Percentiles rank a stretch among this genome's conserved stretches.
These are phyloP conservation scores for Eruca vesicaria DNA, from an alignment of 441 rosid genomes.

Conservation along the genomic window DNA sequence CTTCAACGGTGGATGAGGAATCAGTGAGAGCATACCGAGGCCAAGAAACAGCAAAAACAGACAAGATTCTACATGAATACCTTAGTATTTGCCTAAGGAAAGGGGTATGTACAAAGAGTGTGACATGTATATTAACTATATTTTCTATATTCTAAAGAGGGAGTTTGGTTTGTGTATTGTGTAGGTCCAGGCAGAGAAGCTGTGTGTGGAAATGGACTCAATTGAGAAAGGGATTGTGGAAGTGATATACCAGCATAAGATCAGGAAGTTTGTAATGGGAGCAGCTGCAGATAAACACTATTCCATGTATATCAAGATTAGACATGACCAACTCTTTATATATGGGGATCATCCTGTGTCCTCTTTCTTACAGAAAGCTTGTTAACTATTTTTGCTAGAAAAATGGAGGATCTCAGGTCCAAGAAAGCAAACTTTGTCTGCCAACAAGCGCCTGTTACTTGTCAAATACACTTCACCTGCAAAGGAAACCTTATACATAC, in stretches of 20 bases:
- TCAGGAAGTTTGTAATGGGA: constrained; percentile 85
- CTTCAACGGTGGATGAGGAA: constrained; percentile 23
- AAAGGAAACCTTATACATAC: constrained; percentile 57
- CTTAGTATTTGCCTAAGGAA: constrained; percentile 17
- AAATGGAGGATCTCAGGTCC: constrained; percentile 58
- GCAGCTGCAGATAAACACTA: constrained; percentile 75
- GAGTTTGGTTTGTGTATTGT: constrained; percentile 7
- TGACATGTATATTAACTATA: not conserved
- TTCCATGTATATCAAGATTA: constrained; percentile 43
- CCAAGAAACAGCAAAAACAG: constrained; percentile 20
- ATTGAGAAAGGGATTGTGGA: constrained; percentile 73
- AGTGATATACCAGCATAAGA: constrained; percentile 46
- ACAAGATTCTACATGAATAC: constrained; percentile 25
- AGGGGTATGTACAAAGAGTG: constrained; percentile 16
- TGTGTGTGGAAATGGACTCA: constrained; percentile 43
- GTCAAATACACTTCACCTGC: constrained; percentile 78
- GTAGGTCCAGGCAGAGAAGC: constrained; percentile 72
- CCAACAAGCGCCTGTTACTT: constrained; percentile 54
- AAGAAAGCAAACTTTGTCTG: constrained; percentile 65
- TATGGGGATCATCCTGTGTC: not conserved
- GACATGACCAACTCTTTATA: not conserved
- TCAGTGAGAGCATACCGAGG: constrained; percentile 26
- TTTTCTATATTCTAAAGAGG: not conserved
- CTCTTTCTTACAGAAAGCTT: not conserved
- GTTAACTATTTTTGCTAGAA: constrained; percentile 43